phyloP scores from a whole-genome alignment of 805 yeast genomes.

The Jamesozyma jinghongensis region DNA sequence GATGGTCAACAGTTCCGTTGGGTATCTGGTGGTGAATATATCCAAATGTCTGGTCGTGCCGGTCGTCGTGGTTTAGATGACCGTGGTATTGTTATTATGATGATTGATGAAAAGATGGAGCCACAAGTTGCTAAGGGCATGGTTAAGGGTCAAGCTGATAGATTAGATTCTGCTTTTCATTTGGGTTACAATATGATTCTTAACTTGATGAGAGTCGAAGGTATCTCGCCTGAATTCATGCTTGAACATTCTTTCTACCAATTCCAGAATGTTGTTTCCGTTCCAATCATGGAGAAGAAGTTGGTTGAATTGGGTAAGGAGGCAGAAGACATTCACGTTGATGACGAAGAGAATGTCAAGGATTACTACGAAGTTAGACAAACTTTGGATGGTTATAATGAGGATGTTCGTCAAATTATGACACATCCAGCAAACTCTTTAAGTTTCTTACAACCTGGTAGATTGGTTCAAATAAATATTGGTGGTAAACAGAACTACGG shows the following conservation, averaged over 20 bases:
- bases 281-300: constrained; percentile 72
- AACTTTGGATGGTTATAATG: constrained; percentile 60
- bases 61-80: constrained; percentile 99
- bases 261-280: constrained; percentile 86
- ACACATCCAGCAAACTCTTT: constrained; percentile 86
- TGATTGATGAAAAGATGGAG: constrained; percentile 99
- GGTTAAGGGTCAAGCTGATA: constrained; percentile 98
- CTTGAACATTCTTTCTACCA: constrained; percentile 89
- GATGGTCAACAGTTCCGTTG: constrained; percentile 96
- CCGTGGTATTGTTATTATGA: constrained; percentile 97
- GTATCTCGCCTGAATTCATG: constrained; percentile 97
- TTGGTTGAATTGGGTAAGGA: constrained; percentile 45
- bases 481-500: constrained; percentile 59
- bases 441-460: constrained; percentile 81
- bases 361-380: constrained; percentile 77
- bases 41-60: constrained; percentile 99
- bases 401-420: constrained; percentile 70
- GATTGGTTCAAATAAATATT: constrained; percentile 63
- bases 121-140: constrained; percentile 98
- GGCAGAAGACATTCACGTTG: constrained; percentile 45
- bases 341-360: constrained; percentile 63
- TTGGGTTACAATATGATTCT: constrained; percentile 95
- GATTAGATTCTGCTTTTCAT: constrained; percentile 96
- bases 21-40: constrained; percentile 99
- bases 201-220: constrained; percentile 93